These are phyloP conservation scores for Blastobotrys buckinghamii DNA, from an alignment of 1,139 yeast species.

Conservation along the genomic window DNA sequence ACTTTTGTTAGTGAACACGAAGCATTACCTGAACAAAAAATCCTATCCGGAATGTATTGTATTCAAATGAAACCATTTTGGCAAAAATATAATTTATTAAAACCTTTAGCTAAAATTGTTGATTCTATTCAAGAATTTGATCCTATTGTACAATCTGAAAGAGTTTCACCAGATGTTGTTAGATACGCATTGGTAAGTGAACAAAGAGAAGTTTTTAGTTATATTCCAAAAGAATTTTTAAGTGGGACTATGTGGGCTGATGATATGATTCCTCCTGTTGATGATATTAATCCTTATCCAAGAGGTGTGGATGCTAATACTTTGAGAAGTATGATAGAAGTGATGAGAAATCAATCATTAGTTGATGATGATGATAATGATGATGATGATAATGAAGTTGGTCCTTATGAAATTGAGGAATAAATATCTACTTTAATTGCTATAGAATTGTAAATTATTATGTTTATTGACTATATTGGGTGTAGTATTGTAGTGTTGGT, in stretches of 20 bases:
- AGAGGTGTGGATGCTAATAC: background rate
- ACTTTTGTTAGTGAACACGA: slow-evolving; percentile 4
- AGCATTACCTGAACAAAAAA: slow-evolving; percentile 9
- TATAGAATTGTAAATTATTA: background rate
- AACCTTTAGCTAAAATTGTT: slow-evolving; percentile 16
- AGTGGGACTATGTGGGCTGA: slow-evolving; percentile 23
- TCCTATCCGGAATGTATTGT: slow-evolving; percentile 21
- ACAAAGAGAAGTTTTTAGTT: slow-evolving; percentile 20
- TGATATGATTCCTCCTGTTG: slow-evolving; percentile 25
- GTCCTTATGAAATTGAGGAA: too few relatives aligned
- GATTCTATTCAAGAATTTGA: slow-evolving; percentile 14
- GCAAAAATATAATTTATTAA: slow-evolving; percentile 18
- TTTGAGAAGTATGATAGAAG: background rate
- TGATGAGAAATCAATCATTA: too few relatives aligned
- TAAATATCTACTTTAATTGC: slow-evolving; percentile 2
- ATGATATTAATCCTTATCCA: slow-evolving; percentile 15
- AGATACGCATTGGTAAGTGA: slow-evolving; percentile 27
- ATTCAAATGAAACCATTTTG: slow-evolving; percentile 25
- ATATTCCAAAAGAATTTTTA: slow-evolving; percentile 20
- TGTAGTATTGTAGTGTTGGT: too few relatives aligned
- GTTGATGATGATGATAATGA: too few relatives aligned
- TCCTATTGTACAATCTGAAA: slow-evolving; percentile 14
- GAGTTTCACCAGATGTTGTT: slow-evolving; percentile 21
- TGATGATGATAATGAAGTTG: too few relatives aligned
- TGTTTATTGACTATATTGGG: too few relatives aligned